These are phyloP conservation scores for Neurospora hispaniola DNA, from an alignment of 495 filamentous ascomycete genomes.

Conservation along the genomic window DNA sequence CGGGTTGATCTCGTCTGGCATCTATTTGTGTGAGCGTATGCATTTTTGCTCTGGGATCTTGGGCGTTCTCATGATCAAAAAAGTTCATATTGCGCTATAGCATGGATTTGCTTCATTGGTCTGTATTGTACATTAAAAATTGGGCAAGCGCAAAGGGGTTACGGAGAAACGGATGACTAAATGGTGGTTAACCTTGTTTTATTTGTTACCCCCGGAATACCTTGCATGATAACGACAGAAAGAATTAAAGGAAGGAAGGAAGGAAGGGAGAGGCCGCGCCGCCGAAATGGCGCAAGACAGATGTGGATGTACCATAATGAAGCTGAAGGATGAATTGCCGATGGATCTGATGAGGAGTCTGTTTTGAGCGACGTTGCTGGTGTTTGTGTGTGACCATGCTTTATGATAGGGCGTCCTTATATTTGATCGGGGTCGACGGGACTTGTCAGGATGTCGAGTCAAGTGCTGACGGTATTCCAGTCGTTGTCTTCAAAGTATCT, in stretches of 20 bases:
- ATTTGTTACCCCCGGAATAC: background rate
- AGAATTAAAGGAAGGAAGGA: background rate
- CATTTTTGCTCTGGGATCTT: constrained; percentile 10
- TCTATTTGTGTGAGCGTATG: constrained; percentile 9
- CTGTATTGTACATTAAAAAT: constrained; percentile 10
- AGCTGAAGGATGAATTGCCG: background rate
- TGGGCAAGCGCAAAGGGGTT: constrained; percentile 1
- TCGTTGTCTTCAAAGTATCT: background rate
- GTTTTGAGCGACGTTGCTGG: background rate
- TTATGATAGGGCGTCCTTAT: background rate
- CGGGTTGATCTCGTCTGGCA: constrained; percentile 11
- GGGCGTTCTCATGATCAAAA: constrained; percentile 13
- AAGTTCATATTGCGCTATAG: constrained; percentile 10
- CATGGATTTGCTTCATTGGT: constrained; percentile 6
- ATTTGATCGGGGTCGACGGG: background rate
- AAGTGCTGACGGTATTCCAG: background rate
- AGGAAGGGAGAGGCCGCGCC: background rate
- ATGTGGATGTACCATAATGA: background rate
- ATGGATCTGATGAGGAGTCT: background rate
- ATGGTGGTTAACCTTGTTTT: background rate
- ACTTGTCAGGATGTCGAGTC: background rate
- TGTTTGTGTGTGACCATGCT: background rate
- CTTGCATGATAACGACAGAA: background rate
- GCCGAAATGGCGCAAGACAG: background rate
- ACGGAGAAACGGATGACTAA: background rate